Evolutionary conservation across 2,329 filamentous ascomycete genomes (phyloP).

Genomic region (Ustilaginoidea virens): DNA sequence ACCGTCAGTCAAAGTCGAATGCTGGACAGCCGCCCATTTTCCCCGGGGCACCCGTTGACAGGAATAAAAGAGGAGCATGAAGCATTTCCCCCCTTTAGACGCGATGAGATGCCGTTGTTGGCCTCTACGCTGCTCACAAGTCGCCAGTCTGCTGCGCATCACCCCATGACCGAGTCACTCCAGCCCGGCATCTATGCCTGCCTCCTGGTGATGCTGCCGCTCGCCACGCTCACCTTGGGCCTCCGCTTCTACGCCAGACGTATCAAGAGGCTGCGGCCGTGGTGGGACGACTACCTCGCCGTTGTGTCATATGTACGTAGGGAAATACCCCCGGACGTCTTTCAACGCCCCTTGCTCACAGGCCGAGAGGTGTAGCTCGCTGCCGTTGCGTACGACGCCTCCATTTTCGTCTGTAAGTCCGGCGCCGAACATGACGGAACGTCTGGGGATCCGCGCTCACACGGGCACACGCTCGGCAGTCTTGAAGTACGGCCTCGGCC

Average conservation of each 20-base stretch:
- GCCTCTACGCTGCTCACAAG: too few species aligned
- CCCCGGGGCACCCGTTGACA: too few species aligned
- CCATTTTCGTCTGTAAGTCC: constrained; percentile 1
- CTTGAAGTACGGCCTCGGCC: constrained; percentile 4
- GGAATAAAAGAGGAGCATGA: too few species aligned
- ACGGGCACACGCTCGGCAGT: background rate
- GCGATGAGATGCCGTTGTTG: too few species aligned
- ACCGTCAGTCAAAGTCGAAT: too few species aligned
- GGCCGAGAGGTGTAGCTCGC: too few species aligned
- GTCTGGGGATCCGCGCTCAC: too few species aligned
- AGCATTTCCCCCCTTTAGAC: too few species aligned
- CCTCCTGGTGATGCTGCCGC: constrained; percentile 2
- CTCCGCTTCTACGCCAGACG: constrained; percentile 6
- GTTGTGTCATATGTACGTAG: constrained; percentile 4
- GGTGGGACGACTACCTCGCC: constrained; percentile 7
- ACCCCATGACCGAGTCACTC: background rate
- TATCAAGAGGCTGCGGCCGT: constrained; percentile 3
- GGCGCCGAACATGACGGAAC: background rate
- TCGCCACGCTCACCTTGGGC: constrained; percentile 1
- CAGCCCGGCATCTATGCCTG: constrained; percentile 4
- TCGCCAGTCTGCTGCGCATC: too few species aligned
- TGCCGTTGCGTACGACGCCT: constrained; percentile 1
- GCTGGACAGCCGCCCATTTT: too few species aligned
- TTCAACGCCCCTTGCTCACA: too few species aligned
- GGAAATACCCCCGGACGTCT: too few species aligned